phyloP scores from a whole-genome alignment of 2,329 filamentous ascomycete genomes.

The Parafenestella ontariensis region DNA sequence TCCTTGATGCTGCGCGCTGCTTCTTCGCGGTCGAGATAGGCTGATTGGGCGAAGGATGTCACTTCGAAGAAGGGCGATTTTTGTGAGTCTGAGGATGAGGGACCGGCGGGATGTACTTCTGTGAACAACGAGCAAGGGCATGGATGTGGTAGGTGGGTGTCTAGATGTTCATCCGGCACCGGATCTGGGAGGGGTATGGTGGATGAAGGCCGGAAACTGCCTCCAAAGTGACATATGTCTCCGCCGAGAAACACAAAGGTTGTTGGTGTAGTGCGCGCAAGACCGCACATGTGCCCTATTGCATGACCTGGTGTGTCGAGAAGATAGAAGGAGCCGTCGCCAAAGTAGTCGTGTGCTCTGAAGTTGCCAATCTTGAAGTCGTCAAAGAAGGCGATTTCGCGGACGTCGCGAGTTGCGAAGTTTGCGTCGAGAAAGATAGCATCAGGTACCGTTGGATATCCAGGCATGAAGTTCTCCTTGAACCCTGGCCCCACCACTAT shows the following conservation, averaged over 20 bases:
- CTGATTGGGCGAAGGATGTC: slow-evolving; percentile 14
- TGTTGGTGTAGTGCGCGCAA: slow-evolving; percentile 48
- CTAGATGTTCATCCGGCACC: slow-evolving; percentile 10
- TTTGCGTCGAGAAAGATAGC: slow-evolving; percentile 18
- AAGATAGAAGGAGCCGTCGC: slow-evolving; percentile 63
- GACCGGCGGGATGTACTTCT: slow-evolving; percentile 8
- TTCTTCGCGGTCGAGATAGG: slow-evolving; percentile 17
- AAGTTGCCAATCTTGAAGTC: slow-evolving; percentile 50
- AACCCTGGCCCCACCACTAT: slow-evolving; percentile 63
- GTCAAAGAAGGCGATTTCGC: slow-evolving; percentile 10
- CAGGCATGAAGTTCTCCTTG: slow-evolving; percentile 54
- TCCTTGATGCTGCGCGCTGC: slow-evolving; percentile 15
- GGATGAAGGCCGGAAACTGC: slow-evolving; percentile 21
- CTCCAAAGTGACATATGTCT: slow-evolving; percentile 26
- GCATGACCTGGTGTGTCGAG: slow-evolving; percentile 61
- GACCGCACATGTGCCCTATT: slow-evolving; percentile 56
- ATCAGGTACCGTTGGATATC: slow-evolving; percentile 49
- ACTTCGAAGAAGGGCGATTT: slow-evolving; percentile 19
- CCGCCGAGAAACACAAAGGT: slow-evolving; percentile 30
- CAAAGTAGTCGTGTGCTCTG: slow-evolving; percentile 59
- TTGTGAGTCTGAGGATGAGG: slow-evolving; percentile 1
- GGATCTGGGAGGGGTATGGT: slow-evolving; percentile 14
- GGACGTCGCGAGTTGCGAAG: slow-evolving; percentile 7
- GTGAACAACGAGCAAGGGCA: slow-evolving; percentile 20
- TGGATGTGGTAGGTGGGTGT: slow-evolving; percentile 11